Evolutionary conservation across 306 rosid species (phyloP).

Genomic region (Cucumis cinereus): DNA sequence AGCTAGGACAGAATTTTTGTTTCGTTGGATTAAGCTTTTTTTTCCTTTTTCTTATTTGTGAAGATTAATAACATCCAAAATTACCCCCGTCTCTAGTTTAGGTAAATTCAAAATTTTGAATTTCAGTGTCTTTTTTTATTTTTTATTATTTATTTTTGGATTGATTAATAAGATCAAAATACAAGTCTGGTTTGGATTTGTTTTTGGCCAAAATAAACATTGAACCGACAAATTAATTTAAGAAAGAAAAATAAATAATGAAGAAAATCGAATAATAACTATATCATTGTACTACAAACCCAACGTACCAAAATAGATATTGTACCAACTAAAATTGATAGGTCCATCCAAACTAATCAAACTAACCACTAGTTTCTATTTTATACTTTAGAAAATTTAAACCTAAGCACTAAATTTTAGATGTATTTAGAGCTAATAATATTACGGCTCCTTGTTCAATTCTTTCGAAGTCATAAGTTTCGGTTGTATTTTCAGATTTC

Average conservation of each 20-base stretch:
- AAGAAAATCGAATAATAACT: not conserved
- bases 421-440: no score
- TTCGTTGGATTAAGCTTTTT: not conserved
- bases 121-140: not conserved
- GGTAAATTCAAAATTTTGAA: not conserved
- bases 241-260: not conserved
- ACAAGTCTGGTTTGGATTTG: not conserved
- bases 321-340: not conserved
- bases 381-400: not conserved
- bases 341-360: not conserved
- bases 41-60: no score
- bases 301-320: not conserved
- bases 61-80: no score
- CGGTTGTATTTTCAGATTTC: no score
- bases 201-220: not conserved
- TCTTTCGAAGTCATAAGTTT: no score
- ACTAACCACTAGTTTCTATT: no score
- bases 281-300: not conserved
- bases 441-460: no score
- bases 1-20: not conserved
- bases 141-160: not conserved
- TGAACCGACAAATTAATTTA: not conserved
- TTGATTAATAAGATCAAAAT: not conserved
- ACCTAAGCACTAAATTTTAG: no score
- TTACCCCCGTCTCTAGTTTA: no score